Evolutionary conservation across 176 grass and related monocot genomes (phyloP), one percentile per base, ranked within the genome.

Genomic region (Puccinellia tenuiflora): DNA sequence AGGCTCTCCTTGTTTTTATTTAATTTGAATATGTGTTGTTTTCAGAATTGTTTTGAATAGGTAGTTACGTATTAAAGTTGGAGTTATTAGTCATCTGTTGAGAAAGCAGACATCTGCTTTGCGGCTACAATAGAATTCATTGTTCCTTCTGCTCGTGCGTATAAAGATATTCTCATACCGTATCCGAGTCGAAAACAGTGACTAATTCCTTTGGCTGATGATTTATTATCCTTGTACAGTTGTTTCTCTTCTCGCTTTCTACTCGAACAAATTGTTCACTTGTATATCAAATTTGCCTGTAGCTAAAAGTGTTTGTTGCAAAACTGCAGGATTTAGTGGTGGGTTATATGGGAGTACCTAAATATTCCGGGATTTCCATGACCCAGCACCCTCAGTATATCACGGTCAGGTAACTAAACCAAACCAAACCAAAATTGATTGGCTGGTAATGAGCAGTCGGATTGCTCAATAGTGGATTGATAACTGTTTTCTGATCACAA

Each of bases 271-370:
- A 47, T 53, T 80, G 43, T 5, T 59, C 5, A 16, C 13, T 33
- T 59, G 7, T 4, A 61, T 20, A 47, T 18, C 15, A 22, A 69
- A 76, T 24, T 13, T 72, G 31, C n/a, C 25, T 18, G 8, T 20
- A 76, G 5, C 16, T 73, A 50, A 73, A 56, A 20, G 29, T 60
- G n/a, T 61, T 24, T 45, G 25, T 70, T 39, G 11, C 22, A 24
- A 75, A 78, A 57, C n/a, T 89, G 80, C 82, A 98, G 95, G 95
- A 98, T 88, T 93, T 98, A 40, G 95, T 98, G 35, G 95, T 98
- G 72, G 95, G 95, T 12, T 97, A 97, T 73, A 98, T 98, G 95
- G 90, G 92, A 30, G 95, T 98, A 64, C 95, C 95, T 48, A 98
- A 98, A 79, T 98, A 93, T 76, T 35, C 92, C 45, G 92, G 95